These are phyloP conservation scores for Brassica carinata DNA, from an alignment of 345 rosid species.

Conservation along the genomic window DNA sequence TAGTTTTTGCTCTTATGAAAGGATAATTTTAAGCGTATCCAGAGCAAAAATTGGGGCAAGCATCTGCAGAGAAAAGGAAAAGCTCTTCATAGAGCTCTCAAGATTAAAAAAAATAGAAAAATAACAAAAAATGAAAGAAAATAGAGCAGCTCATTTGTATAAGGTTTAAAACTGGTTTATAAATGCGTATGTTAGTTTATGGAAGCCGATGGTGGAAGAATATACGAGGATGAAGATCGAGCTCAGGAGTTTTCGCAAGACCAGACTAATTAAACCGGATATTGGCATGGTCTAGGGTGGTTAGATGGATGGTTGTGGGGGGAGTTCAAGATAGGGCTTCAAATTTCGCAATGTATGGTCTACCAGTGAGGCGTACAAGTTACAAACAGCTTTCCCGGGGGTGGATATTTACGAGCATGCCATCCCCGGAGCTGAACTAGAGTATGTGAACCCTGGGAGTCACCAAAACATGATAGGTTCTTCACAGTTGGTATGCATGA, in stretches of 20 bases:
- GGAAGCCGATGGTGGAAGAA: constrained; percentile 99
- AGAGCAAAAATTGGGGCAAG: neutral
- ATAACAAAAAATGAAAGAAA: too few species aligned
- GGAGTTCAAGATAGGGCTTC: constrained; percentile 80
- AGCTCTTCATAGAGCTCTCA: neutral
- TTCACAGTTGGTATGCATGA: constrained; percentile 71
- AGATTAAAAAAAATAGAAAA: too few species aligned
- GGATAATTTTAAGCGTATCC: neutral
- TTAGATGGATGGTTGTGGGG: constrained; percentile 53
- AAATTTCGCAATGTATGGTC: constrained; percentile 68
- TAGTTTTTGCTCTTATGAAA: neutral
- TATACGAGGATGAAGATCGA: constrained; percentile 60
- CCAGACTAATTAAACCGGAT: constrained; percentile 32
- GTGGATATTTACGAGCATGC: constrained; percentile 50
- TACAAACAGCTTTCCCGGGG: constrained; percentile 23
- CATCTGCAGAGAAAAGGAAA: neutral
- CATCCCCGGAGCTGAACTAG: constrained; percentile 52
- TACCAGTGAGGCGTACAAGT: constrained; percentile 36
- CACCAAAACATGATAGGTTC: constrained; percentile 70
- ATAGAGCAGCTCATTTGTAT: neutral
- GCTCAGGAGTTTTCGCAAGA: constrained; percentile 42
- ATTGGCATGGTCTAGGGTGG: constrained; percentile 49
- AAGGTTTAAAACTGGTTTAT: constrained; percentile 83
- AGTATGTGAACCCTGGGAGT: constrained; percentile 60
- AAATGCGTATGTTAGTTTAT: constrained; percentile 86